These are phyloP conservation scores for Phaeodactylum tricornutum DNA, from an alignment of 108 stramenopile species.

Conservation along the genomic window DNA sequence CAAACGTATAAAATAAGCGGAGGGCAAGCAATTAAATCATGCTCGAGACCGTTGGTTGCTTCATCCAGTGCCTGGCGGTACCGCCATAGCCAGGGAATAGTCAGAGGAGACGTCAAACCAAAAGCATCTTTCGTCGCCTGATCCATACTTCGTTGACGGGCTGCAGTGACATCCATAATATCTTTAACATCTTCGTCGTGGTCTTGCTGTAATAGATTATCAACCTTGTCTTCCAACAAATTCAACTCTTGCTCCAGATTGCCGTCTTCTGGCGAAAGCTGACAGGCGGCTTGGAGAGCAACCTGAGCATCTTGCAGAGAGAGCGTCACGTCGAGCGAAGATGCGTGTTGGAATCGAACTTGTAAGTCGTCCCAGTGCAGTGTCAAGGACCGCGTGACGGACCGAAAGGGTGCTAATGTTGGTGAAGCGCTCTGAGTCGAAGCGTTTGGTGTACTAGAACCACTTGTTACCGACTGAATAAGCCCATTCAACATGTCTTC, in stretches of 20 bases:
- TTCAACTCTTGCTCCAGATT: slow-evolving; percentile 41
- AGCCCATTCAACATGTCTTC: slow-evolving; percentile 51
- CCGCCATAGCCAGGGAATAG: slow-evolving; percentile 54
- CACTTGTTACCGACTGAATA: background rate
- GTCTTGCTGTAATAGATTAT: slow-evolving; percentile 24
- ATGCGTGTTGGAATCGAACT: slow-evolving; percentile 20
- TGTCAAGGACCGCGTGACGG: slow-evolving; percentile 30
- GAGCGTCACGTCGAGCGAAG: background rate
- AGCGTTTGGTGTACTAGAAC: background rate
- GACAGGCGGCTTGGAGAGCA: slow-evolving; percentile 24
- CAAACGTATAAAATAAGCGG: slow-evolving; percentile 31
- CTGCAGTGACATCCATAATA: slow-evolving; percentile 10
- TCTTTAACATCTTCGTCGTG: slow-evolving; percentile 9
- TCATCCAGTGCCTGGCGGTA: slow-evolving; percentile 65
- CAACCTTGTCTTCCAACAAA: slow-evolving; percentile 56
- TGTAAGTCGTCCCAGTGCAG: slow-evolving; percentile 33
- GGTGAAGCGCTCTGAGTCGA: background rate
- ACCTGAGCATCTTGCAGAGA: slow-evolving; percentile 19
- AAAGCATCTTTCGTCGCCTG: slow-evolving; percentile 50
- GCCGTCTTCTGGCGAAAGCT: slow-evolving; percentile 28
- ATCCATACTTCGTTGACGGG: slow-evolving; percentile 26
- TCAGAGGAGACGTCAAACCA: slow-evolving; percentile 44
- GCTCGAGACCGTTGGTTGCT: slow-evolving; percentile 37
- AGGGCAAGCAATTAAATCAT: slow-evolving; percentile 38
- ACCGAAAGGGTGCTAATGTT: slow-evolving; percentile 60